Evolutionary conservation across 495 filamentous ascomycete species (phyloP), one percentile per base, ranked within the genome.

Genomic region (Lindgomyces ingoldianus): DNA sequence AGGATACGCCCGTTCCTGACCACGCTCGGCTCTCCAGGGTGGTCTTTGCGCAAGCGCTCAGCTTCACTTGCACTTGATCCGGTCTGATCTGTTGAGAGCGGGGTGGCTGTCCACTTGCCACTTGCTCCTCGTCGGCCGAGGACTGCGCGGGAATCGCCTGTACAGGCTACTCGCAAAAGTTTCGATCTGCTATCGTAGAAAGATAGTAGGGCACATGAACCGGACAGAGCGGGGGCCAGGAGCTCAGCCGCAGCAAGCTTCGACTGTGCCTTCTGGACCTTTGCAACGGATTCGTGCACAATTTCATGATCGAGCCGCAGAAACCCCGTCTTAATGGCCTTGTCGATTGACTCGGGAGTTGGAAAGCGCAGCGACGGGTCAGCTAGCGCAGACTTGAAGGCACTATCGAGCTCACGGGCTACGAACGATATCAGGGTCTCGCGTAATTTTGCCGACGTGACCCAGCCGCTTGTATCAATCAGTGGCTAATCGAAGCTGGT

Each of bases 371-470:
- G 71, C 4, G 82, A 76, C 3, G 88, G 81, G 57, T 91, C 86
- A n/a, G 77, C 73, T 18, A 85, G 76, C 8, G 88, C 85, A 27
- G 85, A 78, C 74, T 91, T 96, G 79, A 96, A 98, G 1, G 93
- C 96, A 22, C 82, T 78, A 70, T 96, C 96, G n/a, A 99, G 81
- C 76, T 99, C 95, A 45, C 94, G 86, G 21, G 91, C 93, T 33
- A 99, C 94, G 71, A 87, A 95, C 54, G 82, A 90, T 62, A 97
- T 96, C 22, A 99, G 83, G 12, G 89, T 86, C 74, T 98, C 91
- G 16, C 94, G 89, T 44, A 99, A 80, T 70, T 96, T 99, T 19
- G 95, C 95, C 48, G 93, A 97, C 18, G 94, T 99, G 4, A 94
- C 96, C 94, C 94, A 98, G 69, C 94, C 94, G 26, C 91, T 93